Conservation (phyloP, 345 rosid species). For the Triadica sebifera region DNA sequence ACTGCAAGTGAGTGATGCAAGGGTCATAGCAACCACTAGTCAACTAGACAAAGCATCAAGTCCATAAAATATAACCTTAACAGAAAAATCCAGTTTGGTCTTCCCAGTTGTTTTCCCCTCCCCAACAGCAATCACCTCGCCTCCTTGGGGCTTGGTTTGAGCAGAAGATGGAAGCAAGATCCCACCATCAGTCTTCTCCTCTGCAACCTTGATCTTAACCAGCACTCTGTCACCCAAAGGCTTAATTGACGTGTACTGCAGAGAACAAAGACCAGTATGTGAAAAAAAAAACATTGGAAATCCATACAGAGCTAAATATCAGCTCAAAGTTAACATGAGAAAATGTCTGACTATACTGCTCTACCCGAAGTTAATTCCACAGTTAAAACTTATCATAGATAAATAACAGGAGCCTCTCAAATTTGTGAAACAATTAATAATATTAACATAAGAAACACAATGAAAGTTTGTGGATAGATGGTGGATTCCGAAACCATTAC, state of each 20-base stretch:
- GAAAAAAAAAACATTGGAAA: background rate
- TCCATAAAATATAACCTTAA: slow-evolving; percentile 41
- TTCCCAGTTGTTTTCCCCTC: slow-evolving; percentile 78
- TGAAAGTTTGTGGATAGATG: background rate
- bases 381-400: too few species aligned
- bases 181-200: slow-evolving; percentile 83
- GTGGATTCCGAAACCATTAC: background rate
- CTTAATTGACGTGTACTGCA: slow-evolving; percentile 73
- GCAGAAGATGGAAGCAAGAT: slow-evolving; percentile 81
- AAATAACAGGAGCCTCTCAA: too few species aligned
- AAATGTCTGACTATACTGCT: background rate
- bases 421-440: too few species aligned
- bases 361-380: too few species aligned
- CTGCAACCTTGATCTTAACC: slow-evolving; percentile 75
- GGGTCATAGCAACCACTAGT: background rate
- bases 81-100: slow-evolving; percentile 44
- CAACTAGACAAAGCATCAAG: background rate
- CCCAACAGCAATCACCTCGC: slow-evolving; percentile 91
- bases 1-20: background rate
- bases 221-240: slow-evolving; percentile 90
- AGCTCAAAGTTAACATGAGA: background rate
- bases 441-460: background rate
- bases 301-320: background rate
- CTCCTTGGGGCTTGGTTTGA: slow-evolving; percentile 83
- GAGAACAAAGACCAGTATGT: background rate